These are phyloP conservation scores for Ampelocalamus luodianensis DNA, from an alignment of 176 grass and related monocot species.

Conservation along the genomic window DNA sequence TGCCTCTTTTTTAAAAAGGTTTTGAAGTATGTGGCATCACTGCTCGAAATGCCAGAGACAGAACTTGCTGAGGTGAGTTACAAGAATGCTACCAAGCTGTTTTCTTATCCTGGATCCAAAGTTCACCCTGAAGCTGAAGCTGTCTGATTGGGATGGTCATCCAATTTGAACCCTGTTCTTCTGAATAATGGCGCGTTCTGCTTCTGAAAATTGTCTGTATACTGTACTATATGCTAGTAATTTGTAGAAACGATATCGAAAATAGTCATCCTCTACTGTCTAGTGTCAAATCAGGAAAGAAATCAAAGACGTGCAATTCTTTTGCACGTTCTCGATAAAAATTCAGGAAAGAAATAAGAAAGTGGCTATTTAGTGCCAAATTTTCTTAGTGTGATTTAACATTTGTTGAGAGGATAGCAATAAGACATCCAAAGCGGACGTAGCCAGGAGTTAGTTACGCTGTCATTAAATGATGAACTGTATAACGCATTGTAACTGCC, in stretches of 20 bases:
- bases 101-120: conserved; percentile 92
- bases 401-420: neutral
- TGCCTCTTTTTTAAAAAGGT: conserved; percentile 50
- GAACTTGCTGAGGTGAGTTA: conserved; percentile 76
- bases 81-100: conserved; percentile 74
- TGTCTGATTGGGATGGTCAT: conserved; percentile 9
- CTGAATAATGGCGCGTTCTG: neutral
- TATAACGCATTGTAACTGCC: neutral
- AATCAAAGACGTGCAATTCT: too few relatives aligned
- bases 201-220: neutral
- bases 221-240: neutral
- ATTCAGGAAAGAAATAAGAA: too few relatives aligned
- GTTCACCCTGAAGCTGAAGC: conserved; percentile 45
- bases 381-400: neutral
- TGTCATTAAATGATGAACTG: neutral
- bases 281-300: neutral
- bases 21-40: conserved; percentile 63
- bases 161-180: conserved; percentile 30
- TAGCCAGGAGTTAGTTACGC: neutral
- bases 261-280: neutral
- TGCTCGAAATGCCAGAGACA: conserved; percentile 76
- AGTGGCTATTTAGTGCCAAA: neutral
- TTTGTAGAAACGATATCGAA: neutral
- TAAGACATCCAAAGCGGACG: neutral
- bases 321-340: too few relatives aligned